These are phyloP conservation scores for Mesembryanthemum crystallinum DNA, from an alignment of 148 eudicot genomes.

Conservation along the genomic window DNA sequence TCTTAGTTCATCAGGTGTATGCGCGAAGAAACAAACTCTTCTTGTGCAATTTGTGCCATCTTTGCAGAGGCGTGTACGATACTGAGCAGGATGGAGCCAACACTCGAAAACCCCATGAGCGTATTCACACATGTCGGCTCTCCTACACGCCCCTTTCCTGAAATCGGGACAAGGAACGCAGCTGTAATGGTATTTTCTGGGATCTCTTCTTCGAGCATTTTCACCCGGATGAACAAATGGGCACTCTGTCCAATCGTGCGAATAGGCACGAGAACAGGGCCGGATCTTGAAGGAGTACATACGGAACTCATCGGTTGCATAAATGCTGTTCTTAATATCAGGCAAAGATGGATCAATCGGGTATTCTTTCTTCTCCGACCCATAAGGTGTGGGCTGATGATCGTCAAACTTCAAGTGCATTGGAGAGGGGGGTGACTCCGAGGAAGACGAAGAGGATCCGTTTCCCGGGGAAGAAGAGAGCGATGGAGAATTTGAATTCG, in stretches of 20 bases:
- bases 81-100: constrained; percentile 90
- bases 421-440: constrained; percentile 50
- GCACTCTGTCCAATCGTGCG: constrained; percentile 93
- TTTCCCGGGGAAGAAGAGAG: constrained; percentile 45
- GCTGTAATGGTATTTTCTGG: constrained; percentile 75
- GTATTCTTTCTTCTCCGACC: constrained; percentile 59
- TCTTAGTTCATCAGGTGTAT: constrained; percentile 66
- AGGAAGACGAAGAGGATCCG: constrained; percentile 41
- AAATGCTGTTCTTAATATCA: constrained; percentile 77
- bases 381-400: constrained; percentile 24
- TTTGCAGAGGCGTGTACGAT: constrained; percentile 74
- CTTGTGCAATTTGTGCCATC: constrained; percentile 58
- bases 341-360: constrained; percentile 79
- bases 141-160: constrained; percentile 69
- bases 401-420: constrained; percentile 38
- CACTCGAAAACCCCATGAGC: constrained; percentile 88
- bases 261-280: constrained; percentile 82
- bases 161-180: constrained; percentile 91
- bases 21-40: constrained; percentile 86
- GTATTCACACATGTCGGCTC: constrained; percentile 81
- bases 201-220: constrained; percentile 81
- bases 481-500: constrained; percentile 42
- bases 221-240: constrained; percentile 91
- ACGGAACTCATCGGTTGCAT: constrained; percentile 73
- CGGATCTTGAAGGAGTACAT: constrained; percentile 81